Evolutionary conservation across 495 filamentous ascomycete genomes (phyloP).

Genomic region (Penicillium coprophilum): DNA sequence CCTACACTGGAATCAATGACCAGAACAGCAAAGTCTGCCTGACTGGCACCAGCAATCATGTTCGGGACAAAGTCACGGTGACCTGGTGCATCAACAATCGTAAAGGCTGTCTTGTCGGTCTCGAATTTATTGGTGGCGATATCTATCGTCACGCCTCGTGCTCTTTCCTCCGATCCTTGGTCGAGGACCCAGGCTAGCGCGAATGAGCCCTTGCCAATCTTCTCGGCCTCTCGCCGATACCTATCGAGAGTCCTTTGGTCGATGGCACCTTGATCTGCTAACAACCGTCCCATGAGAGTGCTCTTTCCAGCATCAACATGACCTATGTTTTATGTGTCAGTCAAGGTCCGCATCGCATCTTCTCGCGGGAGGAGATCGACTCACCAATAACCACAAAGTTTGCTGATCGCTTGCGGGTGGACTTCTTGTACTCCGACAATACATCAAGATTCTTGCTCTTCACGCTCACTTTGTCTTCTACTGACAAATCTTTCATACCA

Average conservation of each 20-base stretch:
- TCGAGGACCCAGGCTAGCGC: constrained; percentile 96
- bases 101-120: constrained; percentile 81
- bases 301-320: constrained; percentile 98
- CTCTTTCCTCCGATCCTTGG: constrained; percentile 81
- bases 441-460: constrained; percentile 89
- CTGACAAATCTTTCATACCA: constrained; percentile 57
- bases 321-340: constrained; percentile 48
- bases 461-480: constrained; percentile 68
- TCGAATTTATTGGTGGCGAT: constrained; percentile 93
- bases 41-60: constrained; percentile 96
- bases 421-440: constrained; percentile 73
- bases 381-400: constrained; percentile 95
- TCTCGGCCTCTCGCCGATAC: constrained; percentile 83
- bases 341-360: background rate
- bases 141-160: constrained; percentile 92
- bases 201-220: constrained; percentile 92
- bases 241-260: constrained; percentile 84
- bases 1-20: constrained; percentile 88
- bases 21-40: constrained; percentile 93
- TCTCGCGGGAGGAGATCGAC: constrained; percentile 16
- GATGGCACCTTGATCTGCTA: constrained; percentile 84
- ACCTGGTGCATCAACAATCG: constrained; percentile 92
- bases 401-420: constrained; percentile 72
- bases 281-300: constrained; percentile 92
- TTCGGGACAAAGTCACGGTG: constrained; percentile 96